Percentiles rank a stretch among this genome's conserved stretches.
Evolutionary conservation across 164 flowering plant species (phyloP).

Genomic region (Berberis thunbergii): DNA sequence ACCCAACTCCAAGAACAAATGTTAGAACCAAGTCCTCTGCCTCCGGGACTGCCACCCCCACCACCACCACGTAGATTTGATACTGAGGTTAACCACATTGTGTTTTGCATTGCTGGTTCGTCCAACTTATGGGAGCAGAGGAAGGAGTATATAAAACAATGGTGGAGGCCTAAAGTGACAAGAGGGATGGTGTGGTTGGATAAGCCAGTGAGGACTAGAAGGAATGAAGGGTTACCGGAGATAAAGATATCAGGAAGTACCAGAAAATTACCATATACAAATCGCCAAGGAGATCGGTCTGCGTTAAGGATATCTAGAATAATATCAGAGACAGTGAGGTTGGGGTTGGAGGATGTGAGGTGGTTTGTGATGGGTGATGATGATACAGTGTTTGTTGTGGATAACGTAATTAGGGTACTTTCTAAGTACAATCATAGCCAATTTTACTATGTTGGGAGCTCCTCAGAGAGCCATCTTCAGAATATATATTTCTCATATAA

Average conservation of each 20-base stretch:
- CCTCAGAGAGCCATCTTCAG: constrained; percentile 3
- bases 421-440: constrained; percentile 17
- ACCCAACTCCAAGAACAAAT: not conserved
- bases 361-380: not conserved
- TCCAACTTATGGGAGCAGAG: constrained; percentile 27
- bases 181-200: constrained; percentile 27
- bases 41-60: too few species aligned
- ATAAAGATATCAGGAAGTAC: constrained; percentile 22
- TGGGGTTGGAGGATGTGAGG: constrained; percentile 5
- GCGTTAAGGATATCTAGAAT: constrained; percentile 24
- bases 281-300: constrained; percentile 21
- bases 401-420: constrained; percentile 10
- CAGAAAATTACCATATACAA: constrained; percentile 15
- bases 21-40: too few species aligned
- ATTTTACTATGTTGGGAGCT: constrained; percentile 18
- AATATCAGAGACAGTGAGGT: constrained; percentile 22
- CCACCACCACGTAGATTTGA: not conserved
- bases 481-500: too few species aligned
- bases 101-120: constrained; percentile 31
- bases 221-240: constrained; percentile 16
- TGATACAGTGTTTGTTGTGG: constrained; percentile 23
- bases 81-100: constrained; percentile 20
- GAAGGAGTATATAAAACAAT: constrained; percentile 28
- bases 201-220: constrained; percentile 9
- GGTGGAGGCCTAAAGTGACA: constrained; percentile 24